Evolutionary conservation across 1,284 basidiomycete species (phyloP).

Genomic region (Vanrija sp.): DNA sequence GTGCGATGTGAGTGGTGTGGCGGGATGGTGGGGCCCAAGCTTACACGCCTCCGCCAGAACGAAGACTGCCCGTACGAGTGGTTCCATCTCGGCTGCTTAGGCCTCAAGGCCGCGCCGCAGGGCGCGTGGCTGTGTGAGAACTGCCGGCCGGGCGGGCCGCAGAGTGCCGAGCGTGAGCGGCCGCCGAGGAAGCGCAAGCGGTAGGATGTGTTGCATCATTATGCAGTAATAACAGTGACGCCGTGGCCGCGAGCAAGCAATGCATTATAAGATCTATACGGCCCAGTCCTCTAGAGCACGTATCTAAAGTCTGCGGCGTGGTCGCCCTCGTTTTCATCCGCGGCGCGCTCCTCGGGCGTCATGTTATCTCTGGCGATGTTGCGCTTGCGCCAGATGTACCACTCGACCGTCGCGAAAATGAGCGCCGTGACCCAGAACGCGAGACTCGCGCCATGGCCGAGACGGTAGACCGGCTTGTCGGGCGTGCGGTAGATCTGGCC

Average conservation of each 20-base stretch:
- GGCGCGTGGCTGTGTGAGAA: constrained; percentile 43
- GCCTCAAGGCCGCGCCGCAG: constrained; percentile 33
- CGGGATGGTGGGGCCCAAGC: constrained; percentile 1
- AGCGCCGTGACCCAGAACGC: constrained; percentile 4
- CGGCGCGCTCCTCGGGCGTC: background rate
- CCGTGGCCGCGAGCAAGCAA: background rate
- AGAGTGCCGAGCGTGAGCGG: background rate
- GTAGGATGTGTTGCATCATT: constrained; percentile 1
- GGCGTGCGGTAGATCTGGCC: constrained; percentile 8
- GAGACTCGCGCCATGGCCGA: constrained; percentile 2
- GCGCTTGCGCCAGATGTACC: constrained; percentile 5
- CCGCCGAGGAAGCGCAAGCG: constrained; percentile 7
- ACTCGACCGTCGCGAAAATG: constrained; percentile 4
- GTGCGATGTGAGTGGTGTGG: constrained; percentile 43
- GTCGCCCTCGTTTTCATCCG: constrained; percentile 4
- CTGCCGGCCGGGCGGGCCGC: constrained; percentile 26
- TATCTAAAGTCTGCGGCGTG: constrained; percentile 3
- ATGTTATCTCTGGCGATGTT: background rate
- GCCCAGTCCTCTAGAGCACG: background rate
- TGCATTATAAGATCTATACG: too few relatives aligned
- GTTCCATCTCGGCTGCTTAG: constrained; percentile 48
- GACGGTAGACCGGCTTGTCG: constrained; percentile 4
- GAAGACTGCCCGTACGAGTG: constrained; percentile 54
- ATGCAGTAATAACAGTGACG: background rate
- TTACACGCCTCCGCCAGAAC: constrained; percentile 42